Evolutionary conservation across 2,329 filamentous ascomycete species (phyloP).

Genomic region (Sclerotinia spermophila): DNA sequence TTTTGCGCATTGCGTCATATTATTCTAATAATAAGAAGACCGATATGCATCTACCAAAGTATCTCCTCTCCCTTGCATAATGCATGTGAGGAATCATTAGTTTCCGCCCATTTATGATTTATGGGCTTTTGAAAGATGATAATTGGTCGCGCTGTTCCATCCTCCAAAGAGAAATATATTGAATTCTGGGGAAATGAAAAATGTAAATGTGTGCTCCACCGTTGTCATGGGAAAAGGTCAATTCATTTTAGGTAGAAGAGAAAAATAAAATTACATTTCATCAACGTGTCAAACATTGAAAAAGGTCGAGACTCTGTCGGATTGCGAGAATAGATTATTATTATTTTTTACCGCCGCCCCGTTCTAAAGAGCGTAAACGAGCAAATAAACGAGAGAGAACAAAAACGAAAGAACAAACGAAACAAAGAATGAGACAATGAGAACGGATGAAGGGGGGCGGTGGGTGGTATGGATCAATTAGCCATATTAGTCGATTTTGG

Average conservation of each 20-base stretch:
- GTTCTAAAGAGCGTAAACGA: neutral
- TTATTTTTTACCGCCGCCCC: constrained; percentile 1
- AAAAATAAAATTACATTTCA: constrained; percentile 1
- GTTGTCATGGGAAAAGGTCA: neutral
- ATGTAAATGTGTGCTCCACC: neutral
- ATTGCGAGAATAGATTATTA: neutral
- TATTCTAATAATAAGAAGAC: constrained; percentile 4
- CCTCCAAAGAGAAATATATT: neutral
- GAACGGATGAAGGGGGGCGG: neutral
- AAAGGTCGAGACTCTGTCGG: constrained; percentile 6
- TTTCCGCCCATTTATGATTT: constrained; percentile 2
- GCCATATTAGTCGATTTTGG: neutral
- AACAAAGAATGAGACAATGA: neutral
- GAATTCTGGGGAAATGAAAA: constrained; percentile 4
- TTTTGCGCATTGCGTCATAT: constrained; percentile 3
- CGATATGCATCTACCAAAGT: neutral
- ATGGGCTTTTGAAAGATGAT: neutral
- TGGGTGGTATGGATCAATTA: neutral
- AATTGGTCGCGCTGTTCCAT: neutral
- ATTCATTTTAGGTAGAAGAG: neutral
- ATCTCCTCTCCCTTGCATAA: constrained; percentile 3
- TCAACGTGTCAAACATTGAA: constrained; percentile 2
- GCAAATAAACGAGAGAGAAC: neutral
- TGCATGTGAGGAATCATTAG: neutral
- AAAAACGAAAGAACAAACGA: neutral